These are phyloP conservation scores for Fremontodendron californicum DNA, from an alignment of 345 rosid genomes.

Conservation along the genomic window DNA sequence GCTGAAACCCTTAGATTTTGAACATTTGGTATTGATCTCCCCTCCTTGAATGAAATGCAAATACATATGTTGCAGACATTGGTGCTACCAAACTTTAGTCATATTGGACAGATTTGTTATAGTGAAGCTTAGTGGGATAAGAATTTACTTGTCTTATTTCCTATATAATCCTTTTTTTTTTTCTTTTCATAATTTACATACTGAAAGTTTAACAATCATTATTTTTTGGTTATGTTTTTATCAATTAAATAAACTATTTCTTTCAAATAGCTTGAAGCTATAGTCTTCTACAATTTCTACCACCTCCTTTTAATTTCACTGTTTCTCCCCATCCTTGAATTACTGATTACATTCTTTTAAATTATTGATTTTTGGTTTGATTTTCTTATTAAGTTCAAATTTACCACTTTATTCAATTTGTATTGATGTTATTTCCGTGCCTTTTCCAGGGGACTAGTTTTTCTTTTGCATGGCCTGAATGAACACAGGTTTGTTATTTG, in stretches of 20 bases:
- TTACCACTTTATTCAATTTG: not conserved
- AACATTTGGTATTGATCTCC: not conserved
- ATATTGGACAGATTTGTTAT: not conserved
- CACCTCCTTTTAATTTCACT: not conserved
- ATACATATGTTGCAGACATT: not conserved
- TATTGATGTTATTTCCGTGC: not conserved
- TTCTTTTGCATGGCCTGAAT: slow-evolving; percentile 83
- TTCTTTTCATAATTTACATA: not conserved
- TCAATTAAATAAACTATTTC: not conserved
- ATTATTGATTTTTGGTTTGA: not conserved
- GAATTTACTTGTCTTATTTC: not conserved
- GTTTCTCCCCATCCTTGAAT: not conserved
- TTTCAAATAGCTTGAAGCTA: not conserved
- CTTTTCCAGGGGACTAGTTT: slow-evolving; percentile 63
- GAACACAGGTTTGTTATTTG: slow-evolving; percentile 72
- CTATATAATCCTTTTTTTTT: not conserved
- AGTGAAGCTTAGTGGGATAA: not conserved
- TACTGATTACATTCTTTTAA: not conserved
- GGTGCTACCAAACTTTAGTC: not conserved
- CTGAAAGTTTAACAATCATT: not conserved
- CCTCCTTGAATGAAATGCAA: not conserved
- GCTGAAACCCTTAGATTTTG: not conserved
- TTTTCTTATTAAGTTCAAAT: not conserved
- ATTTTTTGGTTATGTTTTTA: not conserved
- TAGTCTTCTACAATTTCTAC: not conserved